Percentiles rank a stretch among this genome's conserved stretches.
These are phyloP conservation scores for Lachancea nothofagi DNA, from an alignment of 805 yeast genomes.

Conservation along the genomic window DNA sequence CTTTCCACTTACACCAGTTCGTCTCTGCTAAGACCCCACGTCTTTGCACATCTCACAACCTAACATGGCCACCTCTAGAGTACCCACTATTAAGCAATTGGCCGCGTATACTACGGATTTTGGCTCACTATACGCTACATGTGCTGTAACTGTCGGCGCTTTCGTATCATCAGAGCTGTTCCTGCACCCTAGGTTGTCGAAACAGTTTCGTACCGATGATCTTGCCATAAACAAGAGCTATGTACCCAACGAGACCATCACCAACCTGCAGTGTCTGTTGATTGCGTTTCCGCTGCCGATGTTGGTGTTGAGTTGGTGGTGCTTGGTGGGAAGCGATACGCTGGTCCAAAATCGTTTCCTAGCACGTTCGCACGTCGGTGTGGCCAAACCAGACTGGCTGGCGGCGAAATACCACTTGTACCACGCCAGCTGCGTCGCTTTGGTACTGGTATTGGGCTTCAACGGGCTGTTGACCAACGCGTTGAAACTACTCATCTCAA, in stretches of 20 bases:
- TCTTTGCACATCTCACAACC: not conserved
- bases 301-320: conserved; percentile 10
- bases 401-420: conserved; percentile 21
- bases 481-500: conserved; percentile 24
- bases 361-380: conserved; percentile 4
- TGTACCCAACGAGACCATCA: conserved; percentile 20
- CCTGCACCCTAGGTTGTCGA: conserved; percentile 8
- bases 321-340: conserved; percentile 8
- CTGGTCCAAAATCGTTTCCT: conserved; percentile 1
- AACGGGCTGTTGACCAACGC: conserved; percentile 26
- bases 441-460: conserved; percentile 18
- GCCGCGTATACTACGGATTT: not conserved
- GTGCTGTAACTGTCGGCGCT: not conserved
- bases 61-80: not conserved
- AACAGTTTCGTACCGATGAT: conserved; percentile 10
- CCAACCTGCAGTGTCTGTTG: conserved; percentile 19
- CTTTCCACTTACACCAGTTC: too few species aligned
- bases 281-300: conserved; percentile 16
- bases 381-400: conserved; percentile 17
- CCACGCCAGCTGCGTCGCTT: conserved; percentile 20
- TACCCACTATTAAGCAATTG: not conserved
- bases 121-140: conserved; percentile 3
- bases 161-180: conserved; percentile 9
- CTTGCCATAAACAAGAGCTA: conserved; percentile 18
- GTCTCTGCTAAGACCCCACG: too few species aligned